A percentile compares a stretch with the other conserved stretches of the same genome.
Evolutionary conservation across 2,329 filamentous ascomycete genomes (phyloP).

Genomic region (Colletotrichum sp.): DNA sequence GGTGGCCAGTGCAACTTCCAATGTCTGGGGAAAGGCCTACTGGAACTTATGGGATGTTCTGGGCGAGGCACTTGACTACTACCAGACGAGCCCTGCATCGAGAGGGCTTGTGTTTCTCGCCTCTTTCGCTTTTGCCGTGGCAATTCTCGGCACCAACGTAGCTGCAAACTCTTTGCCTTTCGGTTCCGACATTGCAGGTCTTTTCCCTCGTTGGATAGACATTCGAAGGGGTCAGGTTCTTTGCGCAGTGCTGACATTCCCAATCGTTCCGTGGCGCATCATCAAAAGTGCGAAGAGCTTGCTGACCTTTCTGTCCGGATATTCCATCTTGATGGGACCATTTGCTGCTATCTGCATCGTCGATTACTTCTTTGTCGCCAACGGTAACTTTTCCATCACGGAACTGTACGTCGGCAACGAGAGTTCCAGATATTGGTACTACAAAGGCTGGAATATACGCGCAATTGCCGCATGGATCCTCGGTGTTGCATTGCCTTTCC

Average conservation of each 20-base stretch:
- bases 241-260: constrained; percentile 37
- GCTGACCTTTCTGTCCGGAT: constrained; percentile 28
- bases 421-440: background rate
- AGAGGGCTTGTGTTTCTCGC: constrained; percentile 37
- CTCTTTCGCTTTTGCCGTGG: constrained; percentile 31
- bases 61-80: constrained; percentile 36
- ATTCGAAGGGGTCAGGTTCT: constrained; percentile 46
- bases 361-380: constrained; percentile 14
- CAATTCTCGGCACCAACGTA: constrained; percentile 47
- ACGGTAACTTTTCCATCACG: background rate
- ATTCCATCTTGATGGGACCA: constrained; percentile 31
- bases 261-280: constrained; percentile 31
- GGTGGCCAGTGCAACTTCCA: background rate
- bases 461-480: background rate
- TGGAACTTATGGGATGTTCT: constrained; percentile 45
- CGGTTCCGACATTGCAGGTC: constrained; percentile 43
- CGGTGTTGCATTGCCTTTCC: background rate
- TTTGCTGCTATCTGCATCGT: constrained; percentile 10
- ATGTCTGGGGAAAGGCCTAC: background rate
- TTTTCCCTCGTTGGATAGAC: constrained; percentile 45
- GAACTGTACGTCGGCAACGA: background rate
- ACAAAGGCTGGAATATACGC: background rate
- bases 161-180: constrained; percentile 45
- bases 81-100: constrained; percentile 33
- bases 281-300: constrained; percentile 26